Conservation (phyloP, 345 rosid species). For the Jatropha curcas region DNA sequence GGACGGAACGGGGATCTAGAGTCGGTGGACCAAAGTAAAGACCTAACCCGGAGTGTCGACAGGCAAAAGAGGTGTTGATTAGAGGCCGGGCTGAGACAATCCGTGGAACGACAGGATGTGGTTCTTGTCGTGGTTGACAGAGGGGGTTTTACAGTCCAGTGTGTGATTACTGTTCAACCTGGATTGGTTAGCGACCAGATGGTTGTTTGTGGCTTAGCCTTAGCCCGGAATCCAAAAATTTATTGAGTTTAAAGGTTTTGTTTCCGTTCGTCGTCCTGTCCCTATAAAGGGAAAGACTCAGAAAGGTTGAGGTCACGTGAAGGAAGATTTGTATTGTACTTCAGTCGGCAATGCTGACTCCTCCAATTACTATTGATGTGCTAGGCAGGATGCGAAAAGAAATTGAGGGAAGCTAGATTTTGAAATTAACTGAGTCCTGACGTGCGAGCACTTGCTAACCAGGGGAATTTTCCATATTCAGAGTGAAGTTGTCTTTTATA, state of each 20-base stretch:
- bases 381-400: constrained; percentile 78
- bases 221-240: constrained; percentile 70
- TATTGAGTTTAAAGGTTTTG: constrained; percentile 38
- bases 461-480: constrained; percentile 75
- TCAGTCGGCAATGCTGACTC: constrained; percentile 53
- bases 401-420: constrained; percentile 73
- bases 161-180: constrained; percentile 51
- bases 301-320: constrained; percentile 62
- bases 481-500: constrained; percentile 48
- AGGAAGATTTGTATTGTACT: constrained; percentile 57
- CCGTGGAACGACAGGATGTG: constrained; percentile 51
- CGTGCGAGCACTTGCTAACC: constrained; percentile 76
- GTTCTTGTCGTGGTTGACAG: constrained; percentile 67
- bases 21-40: constrained; percentile 49
- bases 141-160: constrained; percentile 72
- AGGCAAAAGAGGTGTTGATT: constrained; percentile 49
- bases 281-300: constrained; percentile 40
- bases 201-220: constrained; percentile 57
- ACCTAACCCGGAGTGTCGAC: constrained; percentile 43
- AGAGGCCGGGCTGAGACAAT: constrained; percentile 64
- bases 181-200: constrained; percentile 55
- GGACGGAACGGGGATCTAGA: constrained; percentile 33
- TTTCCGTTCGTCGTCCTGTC: constrained; percentile 23
- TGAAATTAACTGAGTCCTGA: constrained; percentile 73
- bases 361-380: constrained; percentile 80